Percentiles rank a stretch among this genome's conserved stretches.
These are phyloP conservation scores for Pyrrhoderma noxium DNA, from an alignment of 1,284 basidiomycete genomes.

Conservation along the genomic window DNA sequence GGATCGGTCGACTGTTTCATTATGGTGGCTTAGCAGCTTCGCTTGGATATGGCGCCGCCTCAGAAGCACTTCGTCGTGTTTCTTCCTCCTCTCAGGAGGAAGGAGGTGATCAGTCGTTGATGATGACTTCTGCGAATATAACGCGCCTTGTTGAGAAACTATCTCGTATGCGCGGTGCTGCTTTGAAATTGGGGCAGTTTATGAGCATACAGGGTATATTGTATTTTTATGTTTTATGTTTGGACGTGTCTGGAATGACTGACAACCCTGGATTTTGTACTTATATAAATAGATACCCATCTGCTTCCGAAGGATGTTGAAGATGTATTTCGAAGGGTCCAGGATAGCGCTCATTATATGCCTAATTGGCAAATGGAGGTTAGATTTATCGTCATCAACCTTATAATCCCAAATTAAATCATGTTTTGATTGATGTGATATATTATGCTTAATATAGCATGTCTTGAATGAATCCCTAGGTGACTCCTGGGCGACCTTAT, in stretches of 20 bases:
- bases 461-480: slow-evolving; percentile 77
- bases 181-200: slow-evolving; percentile 95
- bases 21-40: slow-evolving; percentile 82
- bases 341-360: slow-evolving; percentile 98
- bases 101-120: slow-evolving; percentile 35
- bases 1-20: slow-evolving; percentile 82
- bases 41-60: slow-evolving; percentile 63
- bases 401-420: too few relatives aligned
- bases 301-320: slow-evolving; percentile 86
- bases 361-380: slow-evolving; percentile 97
- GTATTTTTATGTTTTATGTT: neutral
- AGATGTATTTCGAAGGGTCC: slow-evolving; percentile 83
- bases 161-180: slow-evolving; percentile 92
- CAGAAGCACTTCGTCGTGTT: slow-evolving; percentile 32
- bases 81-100: slow-evolving; percentile 23
- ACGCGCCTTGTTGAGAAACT: slow-evolving; percentile 87
- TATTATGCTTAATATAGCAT: slow-evolving; percentile 39
- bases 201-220: slow-evolving; percentile 88
- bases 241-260: too few relatives aligned
- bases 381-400: slow-evolving; percentile 4
- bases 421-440: neutral
- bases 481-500: slow-evolving; percentile 65
- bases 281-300: slow-evolving; percentile 60
- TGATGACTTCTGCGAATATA: slow-evolving; percentile 88
- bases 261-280: neutral